Evolutionary conservation across 2,329 filamentous ascomycete species (phyloP), one percentile per base, ranked within the genome.

Genomic region (Paraphaeosphaeria sporulosa): DNA sequence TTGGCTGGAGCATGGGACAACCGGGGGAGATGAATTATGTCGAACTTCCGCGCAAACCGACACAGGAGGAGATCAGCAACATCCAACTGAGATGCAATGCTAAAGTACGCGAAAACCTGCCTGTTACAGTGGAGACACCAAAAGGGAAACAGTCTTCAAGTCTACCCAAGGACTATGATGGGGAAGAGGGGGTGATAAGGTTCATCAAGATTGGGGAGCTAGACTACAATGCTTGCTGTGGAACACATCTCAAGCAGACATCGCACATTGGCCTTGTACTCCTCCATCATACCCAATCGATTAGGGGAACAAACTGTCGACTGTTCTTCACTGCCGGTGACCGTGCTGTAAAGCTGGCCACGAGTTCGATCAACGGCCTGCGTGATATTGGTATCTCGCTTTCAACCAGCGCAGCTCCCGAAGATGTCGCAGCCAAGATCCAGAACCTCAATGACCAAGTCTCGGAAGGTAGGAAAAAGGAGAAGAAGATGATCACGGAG

Each of bases 201-300:
- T 75, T 74, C 43, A 72, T 76, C 57, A 70, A 67, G 50, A 76
- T 76, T 21, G 73, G 73, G 0, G 65, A 74, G 30, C 57, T 76
- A 49, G 73, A 76, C 27, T 73, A 71, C 55, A 76, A 76, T 47
- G 71, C 73, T 7, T 76, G 73, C 57, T 76, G 73, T 42, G 73
- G 72, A 4, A 76, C 73, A 15, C 73, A 76, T 62, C 64, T 76
- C 2, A 70, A 73, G 58, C 71, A 74, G 51, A 72, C 73, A 6
- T 64, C 64, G 1, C 73, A 76, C 50, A 72, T 76, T n/a, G 61
- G 63, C 1, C 42, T 74, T 9, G 70, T 76, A 9, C 43, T 76
- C 4, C 59, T 76, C 23, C 73, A 76, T 30, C 72, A 76, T 42
- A 74, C 66, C 15, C 69, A 73, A 40, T 67, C 66, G 4, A 59